Base-by-base conservation (phyloP, 345 rosid genomes). In the Moringa oleifera region DNA sequence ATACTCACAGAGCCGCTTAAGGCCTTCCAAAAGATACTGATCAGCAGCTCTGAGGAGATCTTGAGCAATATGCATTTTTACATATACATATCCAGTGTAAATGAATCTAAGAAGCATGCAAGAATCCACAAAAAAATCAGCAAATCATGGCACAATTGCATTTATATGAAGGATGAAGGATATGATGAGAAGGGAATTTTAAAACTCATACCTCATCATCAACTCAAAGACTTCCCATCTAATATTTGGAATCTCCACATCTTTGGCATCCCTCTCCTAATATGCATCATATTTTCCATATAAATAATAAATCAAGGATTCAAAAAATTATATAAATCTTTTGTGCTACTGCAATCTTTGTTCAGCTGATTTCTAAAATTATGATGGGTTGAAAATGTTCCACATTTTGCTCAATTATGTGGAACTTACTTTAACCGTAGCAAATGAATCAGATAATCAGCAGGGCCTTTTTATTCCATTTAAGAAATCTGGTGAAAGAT, bases 41-140 rank as follows among this genome's bases (percentile, higher is more conserved):
- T 89, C 96, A 36, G 96, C 93, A 49, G 93, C 96, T 70, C 69
- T 76, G 20, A 89, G 93, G 53, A 89, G 83, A 49, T 86, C 89
- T 56, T 81, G 85, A 46, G 91, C 96, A 67, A 81, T 49, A 49
- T 81, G 77, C 25, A 59, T 66, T 23, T 64, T 22, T 37, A 89
- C 76, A 51, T 71, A 68, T 21, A 81, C 75, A 3, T 80, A 78
- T 61, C 96, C 89, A 37, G 96, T 86, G 76, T 86, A 86, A 63
- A 89, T 78, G 73, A 67, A 89, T 73, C 96, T 88, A 75, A n/a
- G 55, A 49, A 69, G 63, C 61, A 57, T 36, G 23, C 37, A 45
- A 18, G n/a, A 25, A 20, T 31, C 22, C 67, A 62, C 6, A 23
- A 11, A 41, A 62, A 20, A 20, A 20, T 68, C 56, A 70, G 73